Base-by-base conservation (phyloP, 2,329 filamentous ascomycete genomes). In the Graphium sp. region DNA sequence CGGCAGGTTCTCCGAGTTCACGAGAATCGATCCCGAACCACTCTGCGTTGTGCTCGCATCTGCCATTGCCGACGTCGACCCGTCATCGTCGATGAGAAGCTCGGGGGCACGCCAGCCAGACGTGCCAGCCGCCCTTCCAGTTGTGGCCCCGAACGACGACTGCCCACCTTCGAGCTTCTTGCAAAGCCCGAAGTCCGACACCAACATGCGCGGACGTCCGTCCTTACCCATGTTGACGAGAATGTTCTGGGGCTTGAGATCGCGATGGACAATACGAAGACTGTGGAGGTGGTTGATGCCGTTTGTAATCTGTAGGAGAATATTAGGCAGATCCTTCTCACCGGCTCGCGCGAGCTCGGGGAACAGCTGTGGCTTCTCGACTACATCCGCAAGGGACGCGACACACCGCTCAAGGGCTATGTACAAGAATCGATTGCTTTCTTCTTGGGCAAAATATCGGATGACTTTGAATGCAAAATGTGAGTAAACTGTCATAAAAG, bases 171-270 rank as follows among this genome's bases (percentile, higher is more conserved):
- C 89, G 11, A 98, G 59, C 45, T 94, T 95, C 61, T 95, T 98
- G 50, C 89, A 95, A 1, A 98, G 68, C 5, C 89, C 89, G 52
- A 98, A 98, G 49, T 98, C 89, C 0, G 89, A 95, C 20, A 98
- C 93, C 5, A 98, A 69, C 21, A 98, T 64, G n/a, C 87, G 76
- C 15, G 84, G 75, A 20, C 64, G 69, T 23, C 70, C 69, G 34
- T 73, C 65, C 40, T 76, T 73, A 39, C 66, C 73, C 56, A 76
- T 74, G 19, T 73, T 69, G 34, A 95, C 84, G 2, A 98, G 62
- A 28, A 98, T 95, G 41, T 98, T 98, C 44, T 98, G 89, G 1
- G 89, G 89, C 49, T 98, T 98, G 43, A 98, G 68, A 45, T 98
- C 89, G 30, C 89, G 80, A 48, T 98, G 89, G 4, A 98, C 91